Base-by-base conservation (phyloP, 352 stramenopile genomes). In the Thalassiosira hispida region DNA sequence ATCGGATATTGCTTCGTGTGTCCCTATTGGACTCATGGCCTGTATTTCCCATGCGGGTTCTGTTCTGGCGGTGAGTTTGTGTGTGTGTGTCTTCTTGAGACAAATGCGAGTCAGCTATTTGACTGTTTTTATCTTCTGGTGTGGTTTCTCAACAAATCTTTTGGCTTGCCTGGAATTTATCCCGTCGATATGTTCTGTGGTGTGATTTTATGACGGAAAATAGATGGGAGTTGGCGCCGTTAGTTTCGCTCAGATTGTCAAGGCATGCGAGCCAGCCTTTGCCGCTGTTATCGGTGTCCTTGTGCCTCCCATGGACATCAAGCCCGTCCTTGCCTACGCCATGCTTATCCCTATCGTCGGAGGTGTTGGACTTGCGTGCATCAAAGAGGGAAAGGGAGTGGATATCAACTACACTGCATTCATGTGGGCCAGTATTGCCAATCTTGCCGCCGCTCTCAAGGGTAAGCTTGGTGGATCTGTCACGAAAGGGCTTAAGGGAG, bases 221-320 rank as follows among this genome's bases (percentile, higher is more conserved):
- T 57, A 81, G 73, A 81, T 90, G 52, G 88, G 86, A 71, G 88
- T 92, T 47, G 89, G 89, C 42, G 86, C 84, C 69, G 92, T 96
- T 29, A 94, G 84, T 73, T 96, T 96, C 75, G 90, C 90, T 53
- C 93, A 96, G 76, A 95, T 96, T 72, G 92, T 96, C 33, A 96
- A 96, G 82, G 91, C 92, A 27, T 93, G 91, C 65, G 93, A 96
- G 74, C 93, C 93, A 25, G 91, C 94, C 9, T 96, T 96, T 81
- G 91, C 92, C 31, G 93, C 93, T 1, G 73, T 93, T 22, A 81
- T 96, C 38, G 90, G 88, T 47, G 73, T 94, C 18, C 64, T 96
- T 7, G 77, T 94, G 44, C 88, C 88, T 53, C 89, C 92, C 27
- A 77, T 84, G 49, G 88, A 96, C 73, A 33, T 95, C 20, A 95